Base-by-base conservation (phyloP, 306 rosid species). In the Mimosa bimucronata region DNA sequence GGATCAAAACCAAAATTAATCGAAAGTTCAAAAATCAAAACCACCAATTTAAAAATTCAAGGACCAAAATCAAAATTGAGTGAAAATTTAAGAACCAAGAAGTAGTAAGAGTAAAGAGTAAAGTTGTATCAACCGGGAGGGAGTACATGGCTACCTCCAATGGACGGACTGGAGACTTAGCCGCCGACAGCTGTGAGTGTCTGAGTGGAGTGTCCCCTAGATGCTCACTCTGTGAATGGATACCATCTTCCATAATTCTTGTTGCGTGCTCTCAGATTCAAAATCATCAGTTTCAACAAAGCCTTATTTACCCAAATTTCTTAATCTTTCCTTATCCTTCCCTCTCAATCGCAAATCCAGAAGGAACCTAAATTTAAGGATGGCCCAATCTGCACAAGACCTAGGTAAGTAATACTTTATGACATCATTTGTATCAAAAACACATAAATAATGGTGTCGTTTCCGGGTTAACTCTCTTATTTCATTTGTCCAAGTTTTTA, bases 301-400 rank as follows among this genome's bases (percentile, higher is more conserved):
- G 31, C 25, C 66, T 46, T 41, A 73, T 4, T 44, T 76, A 14
- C 45, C 78, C 31, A 57, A 34, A 3, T 29, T 64, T 61, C 38
- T 58, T 34, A 12, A 30, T 55, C 75, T 74, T 55, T 76, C 71
- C 29, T 14, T 79, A 48, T 45, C 45, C 78, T 79, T 84, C 55
- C 19, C 76, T 52, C 60, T 60, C 73, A 78, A 46, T 76, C 83
- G 10, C 40, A 72, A 58, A 40, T 58, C 72, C 41, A 26, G 77
- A 67, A 71, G 53, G 76, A 73, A 29, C 48, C 77, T 80, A 42
- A 76, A 46, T 55, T 81, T 85, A 74, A 83, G 70, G 81, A 92
- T 90, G 94, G 86, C 91, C 57, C 85, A 84, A 66, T 41, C 87
- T 82, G 71, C 87, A 7, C 85, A 81, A 71, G 85, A 85, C 77